Conservation (phyloP, 2,329 filamentous ascomycete genomes). For the Penicillium rolfsii region DNA sequence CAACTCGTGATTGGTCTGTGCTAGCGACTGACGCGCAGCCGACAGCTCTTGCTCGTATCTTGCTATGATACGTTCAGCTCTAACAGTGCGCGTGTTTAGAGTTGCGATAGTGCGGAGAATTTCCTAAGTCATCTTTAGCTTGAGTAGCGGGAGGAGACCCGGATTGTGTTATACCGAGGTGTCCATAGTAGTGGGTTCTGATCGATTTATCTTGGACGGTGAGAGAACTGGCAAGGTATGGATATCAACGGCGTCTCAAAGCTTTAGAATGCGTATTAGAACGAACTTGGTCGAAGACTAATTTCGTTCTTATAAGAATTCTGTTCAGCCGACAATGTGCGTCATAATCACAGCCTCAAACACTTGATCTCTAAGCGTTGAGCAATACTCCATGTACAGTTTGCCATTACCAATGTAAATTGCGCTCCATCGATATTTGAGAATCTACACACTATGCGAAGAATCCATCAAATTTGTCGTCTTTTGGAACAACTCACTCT, state of each 20-base stretch:
- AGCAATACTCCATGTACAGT: not conserved
- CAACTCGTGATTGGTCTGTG: not conserved
- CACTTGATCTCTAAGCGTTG: not conserved
- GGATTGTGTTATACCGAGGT: not conserved
- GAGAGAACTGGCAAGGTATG: not conserved
- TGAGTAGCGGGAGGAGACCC: not conserved
- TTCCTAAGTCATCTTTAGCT: not conserved
- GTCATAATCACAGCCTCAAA: not conserved
- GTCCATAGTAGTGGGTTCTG: not conserved
- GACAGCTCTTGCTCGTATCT: not conserved
- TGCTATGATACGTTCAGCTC: not conserved
- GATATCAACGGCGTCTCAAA: not conserved
- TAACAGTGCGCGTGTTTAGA: not conserved
- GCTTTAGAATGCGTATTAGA: not conserved
- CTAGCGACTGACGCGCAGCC: not conserved
- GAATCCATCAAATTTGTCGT: not conserved
- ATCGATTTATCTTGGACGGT: not conserved
- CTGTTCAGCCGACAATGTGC: not conserved
- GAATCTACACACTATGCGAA: not conserved
- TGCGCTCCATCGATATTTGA: not conserved
- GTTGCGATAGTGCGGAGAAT: not conserved
- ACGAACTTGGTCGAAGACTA: not conserved
- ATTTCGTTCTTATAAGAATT: not conserved
- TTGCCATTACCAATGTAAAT: not conserved
- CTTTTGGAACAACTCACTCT: not conserved